A percentile compares a stretch with the other conserved stretches of the same genome.
Conservation (phyloP, 768 basidiomycete species). For the Mycena albidolilacea region DNA sequence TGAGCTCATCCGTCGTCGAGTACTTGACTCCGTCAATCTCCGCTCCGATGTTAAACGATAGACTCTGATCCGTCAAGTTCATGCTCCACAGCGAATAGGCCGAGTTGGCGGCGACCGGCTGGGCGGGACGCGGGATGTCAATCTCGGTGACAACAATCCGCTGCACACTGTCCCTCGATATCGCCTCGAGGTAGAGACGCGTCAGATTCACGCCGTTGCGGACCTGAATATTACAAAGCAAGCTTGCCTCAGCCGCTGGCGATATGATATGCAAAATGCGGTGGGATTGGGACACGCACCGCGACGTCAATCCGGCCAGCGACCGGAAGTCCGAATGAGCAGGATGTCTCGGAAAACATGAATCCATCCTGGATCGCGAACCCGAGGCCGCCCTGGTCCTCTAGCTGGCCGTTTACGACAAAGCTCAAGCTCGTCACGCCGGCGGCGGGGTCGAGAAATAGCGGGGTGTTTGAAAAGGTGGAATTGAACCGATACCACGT, state of each 20-base stretch:
- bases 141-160: not conserved
- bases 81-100: slow-evolving; percentile 22
- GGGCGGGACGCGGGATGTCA: slow-evolving; percentile 8
- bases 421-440: slow-evolving; percentile 26
- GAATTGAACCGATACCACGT: slow-evolving; percentile 19
- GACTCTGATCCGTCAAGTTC: slow-evolving; percentile 19
- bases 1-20: slow-evolving; percentile 14
- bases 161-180: not conserved
- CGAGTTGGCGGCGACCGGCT: not conserved
- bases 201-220: slow-evolving; percentile 16
- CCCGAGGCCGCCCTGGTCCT: slow-evolving; percentile 21
- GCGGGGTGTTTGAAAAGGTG: not conserved
- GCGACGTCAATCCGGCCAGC: slow-evolving; percentile 25
- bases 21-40: slow-evolving; percentile 28
- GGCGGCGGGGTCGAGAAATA: slow-evolving; percentile 15
- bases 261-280: slow-evolving; percentile 2
- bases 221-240: slow-evolving; percentile 14
- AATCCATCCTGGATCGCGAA: slow-evolving; percentile 27
- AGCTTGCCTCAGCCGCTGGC: not conserved
- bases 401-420: slow-evolving; percentile 13
- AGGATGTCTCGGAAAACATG: slow-evolving; percentile 21
- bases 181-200: slow-evolving; percentile 18
- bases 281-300: slow-evolving; percentile 4
- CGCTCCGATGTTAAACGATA: slow-evolving; percentile 10
- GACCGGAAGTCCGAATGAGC: not conserved